Conservation (phyloP, 2,329 filamentous ascomycete species). For the Claviceps spartinae region DNA sequence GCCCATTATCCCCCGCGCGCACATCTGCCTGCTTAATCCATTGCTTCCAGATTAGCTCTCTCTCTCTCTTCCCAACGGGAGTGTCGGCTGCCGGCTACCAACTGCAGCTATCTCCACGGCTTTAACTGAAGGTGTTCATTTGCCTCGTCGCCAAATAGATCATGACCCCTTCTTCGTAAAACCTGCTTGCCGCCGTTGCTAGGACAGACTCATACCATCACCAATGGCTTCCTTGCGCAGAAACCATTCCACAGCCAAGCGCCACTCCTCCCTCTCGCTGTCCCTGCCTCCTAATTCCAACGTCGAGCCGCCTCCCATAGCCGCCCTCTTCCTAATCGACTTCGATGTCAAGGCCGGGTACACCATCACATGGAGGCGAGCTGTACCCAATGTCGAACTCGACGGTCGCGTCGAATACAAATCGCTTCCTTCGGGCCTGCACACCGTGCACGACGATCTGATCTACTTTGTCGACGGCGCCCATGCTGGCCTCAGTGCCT, state of each 20-base stretch:
- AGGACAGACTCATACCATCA: slow-evolving; percentile 1
- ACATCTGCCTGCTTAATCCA: not conserved
- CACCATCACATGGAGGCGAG: slow-evolving; percentile 79
- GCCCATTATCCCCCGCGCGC: not conserved
- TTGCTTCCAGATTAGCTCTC: not conserved
- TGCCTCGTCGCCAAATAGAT: not conserved
- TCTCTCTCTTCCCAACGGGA: not conserved
- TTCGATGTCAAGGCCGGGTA: slow-evolving; percentile 90
- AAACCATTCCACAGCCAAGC: slow-evolving; percentile 21
- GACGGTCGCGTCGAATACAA: slow-evolving; percentile 93
- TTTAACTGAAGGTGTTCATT: not conserved
- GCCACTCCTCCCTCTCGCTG: slow-evolving; percentile 23
- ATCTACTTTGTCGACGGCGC: slow-evolving; percentile 76
- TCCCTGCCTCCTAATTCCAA: slow-evolving; percentile 16
- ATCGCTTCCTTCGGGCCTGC: slow-evolving; percentile 82
- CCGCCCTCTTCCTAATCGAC: slow-evolving; percentile 75
- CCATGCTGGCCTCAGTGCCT: slow-evolving; percentile 82
- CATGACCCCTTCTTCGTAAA: not conserved
- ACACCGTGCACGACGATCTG: slow-evolving; percentile 76
- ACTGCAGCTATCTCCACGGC: not conserved
- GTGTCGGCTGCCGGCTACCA: not conserved
- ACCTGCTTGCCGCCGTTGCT: slow-evolving; percentile 8
- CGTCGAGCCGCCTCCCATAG: slow-evolving; percentile 31
- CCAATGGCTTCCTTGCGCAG: slow-evolving; percentile 27
- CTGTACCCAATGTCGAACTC: slow-evolving; percentile 54